Base-by-base conservation (phyloP, 2,329 filamentous ascomycete genomes). In the Xylariaceae sp. region DNA sequence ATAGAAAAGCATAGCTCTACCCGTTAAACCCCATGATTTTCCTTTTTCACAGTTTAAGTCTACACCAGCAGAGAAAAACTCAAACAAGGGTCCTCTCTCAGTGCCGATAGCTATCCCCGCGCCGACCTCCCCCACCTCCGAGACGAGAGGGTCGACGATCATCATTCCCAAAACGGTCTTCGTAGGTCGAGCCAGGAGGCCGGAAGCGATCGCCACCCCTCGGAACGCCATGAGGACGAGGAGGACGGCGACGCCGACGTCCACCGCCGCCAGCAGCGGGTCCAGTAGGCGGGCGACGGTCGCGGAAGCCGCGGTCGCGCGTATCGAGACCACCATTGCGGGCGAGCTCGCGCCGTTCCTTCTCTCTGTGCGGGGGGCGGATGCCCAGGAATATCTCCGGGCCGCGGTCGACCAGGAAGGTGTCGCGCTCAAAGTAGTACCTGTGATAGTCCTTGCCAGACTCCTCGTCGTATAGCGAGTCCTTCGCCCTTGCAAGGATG, bases 351-450 rank as follows among this genome's bases (percentile, higher is more conserved):
- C 59, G 55, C 23, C 64, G 62, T 55, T 61, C 66, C 34, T 50
- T 65, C 51, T 76, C 71, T 8, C 73, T 64, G 43, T 75, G 70
- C 1, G 78, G 77, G 16, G 76, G 77, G 16, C 78, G 67, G 44
- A 83, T 79, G 12, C 77, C 78, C 33, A 77, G 65, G 54, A 82
- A 82, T 26, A 81, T 78, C 57, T 88, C 85, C 12, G 77, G 77
- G 11, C 84, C 85, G 38, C 81, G 72, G 57, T 88, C 83, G 31
- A 88, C 82, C 38, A 88, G 78, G 5, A 62, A 55, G 43, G 81
- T 76, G 1, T 69, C 71, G 40, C 80, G 67, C 58, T 88, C 83
- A 51, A 88, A 88, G 0, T 81, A 83, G 57, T 86, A 88, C 21
- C 84, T 71, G 56, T 85, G 79, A 62, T 77, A 74, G 36, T 76